Percentiles rank a stretch among this genome's conserved stretches.
Evolutionary conservation across 1,139 yeast species (phyloP).

Genomic region (Saccharomyces hybrid): DNA sequence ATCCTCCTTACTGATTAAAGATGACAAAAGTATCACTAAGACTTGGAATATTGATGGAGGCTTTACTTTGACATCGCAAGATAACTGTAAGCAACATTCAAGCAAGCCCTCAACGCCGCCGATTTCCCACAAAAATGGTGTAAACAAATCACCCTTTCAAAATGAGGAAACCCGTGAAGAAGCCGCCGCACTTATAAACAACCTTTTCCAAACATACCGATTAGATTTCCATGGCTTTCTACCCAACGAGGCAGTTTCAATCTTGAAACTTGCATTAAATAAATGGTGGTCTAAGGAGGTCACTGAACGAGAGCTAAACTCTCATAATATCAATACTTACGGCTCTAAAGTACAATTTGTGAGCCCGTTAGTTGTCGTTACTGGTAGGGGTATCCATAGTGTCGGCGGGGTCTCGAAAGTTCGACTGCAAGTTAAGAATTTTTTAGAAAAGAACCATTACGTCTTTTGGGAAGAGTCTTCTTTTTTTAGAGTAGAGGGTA

Average conservation of each 20-base stretch:
- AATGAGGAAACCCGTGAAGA: constrained; percentile 9
- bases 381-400: constrained; percentile 63
- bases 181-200: constrained; percentile 11
- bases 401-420: constrained; percentile 44
- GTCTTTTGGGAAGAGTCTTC: constrained; percentile 42
- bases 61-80: background rate
- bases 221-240: constrained; percentile 49
- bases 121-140: background rate
- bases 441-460: constrained; percentile 34
- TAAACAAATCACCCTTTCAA: constrained; percentile 3
- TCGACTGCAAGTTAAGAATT: constrained; percentile 35
- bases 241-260: constrained; percentile 39
- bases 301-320: constrained; percentile 36
- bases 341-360: constrained; percentile 28
- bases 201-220: constrained; percentile 21
- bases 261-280: constrained; percentile 32
- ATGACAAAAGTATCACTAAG: background rate
- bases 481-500: constrained; percentile 41
- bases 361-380: constrained; percentile 39
- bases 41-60: background rate
- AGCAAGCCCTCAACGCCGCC: background rate
- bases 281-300: constrained; percentile 54
- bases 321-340: constrained; percentile 31
- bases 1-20: background rate
- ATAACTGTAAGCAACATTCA: background rate